Conservation (phyloP, 1,139 yeast species). For the Yamadazyma friedrichii region DNA sequence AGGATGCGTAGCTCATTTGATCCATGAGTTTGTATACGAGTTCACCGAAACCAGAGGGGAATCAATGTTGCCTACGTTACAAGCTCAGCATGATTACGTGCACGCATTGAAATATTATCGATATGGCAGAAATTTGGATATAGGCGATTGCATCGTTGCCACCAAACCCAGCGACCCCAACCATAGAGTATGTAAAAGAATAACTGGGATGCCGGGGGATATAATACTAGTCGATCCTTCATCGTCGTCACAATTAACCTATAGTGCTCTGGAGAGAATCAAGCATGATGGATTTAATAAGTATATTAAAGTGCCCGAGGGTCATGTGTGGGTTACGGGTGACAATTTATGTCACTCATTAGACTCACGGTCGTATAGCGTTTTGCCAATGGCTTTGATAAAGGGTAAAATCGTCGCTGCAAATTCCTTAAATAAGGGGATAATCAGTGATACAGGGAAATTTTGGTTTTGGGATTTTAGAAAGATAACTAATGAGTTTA, state of each 20-base stretch:
- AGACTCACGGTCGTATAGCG: conserved; percentile 87
- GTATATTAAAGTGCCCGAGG: conserved; percentile 71
- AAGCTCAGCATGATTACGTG: conserved; percentile 73
- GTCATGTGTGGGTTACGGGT: conserved; percentile 97
- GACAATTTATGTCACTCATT: conserved; percentile 87
- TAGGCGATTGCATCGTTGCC: conserved; percentile 90
- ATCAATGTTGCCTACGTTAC: conserved; percentile 91
- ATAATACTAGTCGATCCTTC: conserved; percentile 78
- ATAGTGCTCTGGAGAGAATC: conserved; percentile 26
- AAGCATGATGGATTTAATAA: conserved; percentile 51
- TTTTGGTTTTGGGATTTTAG: conserved; percentile 54
- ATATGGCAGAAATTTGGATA: conserved; percentile 57
- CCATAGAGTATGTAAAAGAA: conserved; percentile 85
- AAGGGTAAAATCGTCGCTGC: conserved; percentile 86
- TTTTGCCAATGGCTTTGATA: conserved; percentile 81
- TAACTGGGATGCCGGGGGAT: conserved; percentile 97
- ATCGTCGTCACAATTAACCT: conserved; percentile 52
- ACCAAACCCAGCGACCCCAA: conserved; percentile 86
- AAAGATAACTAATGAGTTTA: conserved; percentile 47
- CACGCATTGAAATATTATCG: conserved; percentile 65
- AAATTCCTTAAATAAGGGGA: conserved; percentile 39
- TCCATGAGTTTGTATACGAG: conserved; percentile 68
- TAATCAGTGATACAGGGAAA: conserved; percentile 24
- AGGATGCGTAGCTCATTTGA: conserved; percentile 67
- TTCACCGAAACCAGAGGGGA: conserved; percentile 87